Percentiles rank a stretch among this genome's conserved stretches.
Evolutionary conservation across 2,329 filamentous ascomycete genomes (phyloP).

Genomic region (Hypoxylon sp.): DNA sequence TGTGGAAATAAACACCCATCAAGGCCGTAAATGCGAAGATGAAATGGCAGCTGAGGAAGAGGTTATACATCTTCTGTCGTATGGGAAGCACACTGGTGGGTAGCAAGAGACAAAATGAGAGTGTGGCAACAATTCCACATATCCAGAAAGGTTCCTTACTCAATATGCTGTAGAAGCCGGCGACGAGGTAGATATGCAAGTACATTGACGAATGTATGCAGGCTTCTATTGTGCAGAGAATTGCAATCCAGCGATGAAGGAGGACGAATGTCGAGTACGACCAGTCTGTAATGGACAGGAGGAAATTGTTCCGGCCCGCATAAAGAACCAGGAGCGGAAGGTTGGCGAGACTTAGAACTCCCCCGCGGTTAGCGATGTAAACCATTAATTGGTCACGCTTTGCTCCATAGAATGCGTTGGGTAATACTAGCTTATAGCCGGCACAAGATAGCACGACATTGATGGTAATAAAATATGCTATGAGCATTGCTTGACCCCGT

Average conservation of each 20-base stretch:
- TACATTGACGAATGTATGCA: constrained; percentile 50
- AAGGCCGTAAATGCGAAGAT: constrained; percentile 50
- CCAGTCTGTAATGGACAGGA: constrained; percentile 52
- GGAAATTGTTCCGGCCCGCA: constrained; percentile 51
- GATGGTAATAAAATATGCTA: constrained; percentile 54
- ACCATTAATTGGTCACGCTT: constrained; percentile 35
- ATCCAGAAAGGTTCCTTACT: constrained; percentile 35
- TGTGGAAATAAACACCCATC: constrained; percentile 50
- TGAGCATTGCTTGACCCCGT: constrained; percentile 56
- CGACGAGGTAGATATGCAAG: constrained; percentile 21
- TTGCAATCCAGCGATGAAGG: constrained; percentile 52
- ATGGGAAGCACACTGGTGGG: constrained; percentile 50
- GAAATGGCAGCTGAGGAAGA: constrained; percentile 54
- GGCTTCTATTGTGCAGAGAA: constrained; percentile 52
- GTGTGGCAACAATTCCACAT: constrained; percentile 52
- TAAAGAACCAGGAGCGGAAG: constrained; percentile 51
- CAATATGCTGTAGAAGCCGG: background rate
- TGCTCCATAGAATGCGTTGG: constrained; percentile 45
- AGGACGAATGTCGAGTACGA: constrained; percentile 52
- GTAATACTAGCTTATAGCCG: constrained; percentile 51
- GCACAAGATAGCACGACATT: constrained; percentile 56
- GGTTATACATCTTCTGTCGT: constrained; percentile 51
- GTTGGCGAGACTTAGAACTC: constrained; percentile 50
- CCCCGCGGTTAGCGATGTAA: constrained; percentile 54
- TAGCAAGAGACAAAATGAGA: constrained; percentile 48